A percentile compares a stretch with the other conserved stretches of the same genome.
Conservation (phyloP, 768 basidiomycete species). For the Mycena polygramma region DNA sequence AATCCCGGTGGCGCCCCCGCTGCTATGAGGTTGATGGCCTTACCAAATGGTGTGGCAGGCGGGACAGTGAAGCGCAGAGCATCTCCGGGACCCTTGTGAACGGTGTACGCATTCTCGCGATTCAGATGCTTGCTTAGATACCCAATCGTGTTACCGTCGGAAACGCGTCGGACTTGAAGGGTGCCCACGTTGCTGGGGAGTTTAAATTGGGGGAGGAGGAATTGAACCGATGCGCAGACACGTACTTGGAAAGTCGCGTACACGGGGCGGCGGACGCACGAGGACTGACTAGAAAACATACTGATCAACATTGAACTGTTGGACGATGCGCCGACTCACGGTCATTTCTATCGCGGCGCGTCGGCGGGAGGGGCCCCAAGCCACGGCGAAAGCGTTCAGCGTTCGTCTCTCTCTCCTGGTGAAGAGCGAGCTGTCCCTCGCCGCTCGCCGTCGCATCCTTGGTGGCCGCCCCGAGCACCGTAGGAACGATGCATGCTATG, state of each 20-base stretch:
- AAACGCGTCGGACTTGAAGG: not conserved
- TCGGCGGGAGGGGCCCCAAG: conserved; percentile 16
- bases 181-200: conserved; percentile 2
- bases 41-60: not conserved
- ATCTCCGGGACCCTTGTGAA: not conserved
- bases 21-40: conserved; percentile 12
- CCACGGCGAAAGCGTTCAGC: conserved; percentile 26
- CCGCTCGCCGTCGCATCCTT: not conserved
- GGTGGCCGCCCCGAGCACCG: not conserved
- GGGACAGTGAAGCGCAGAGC: conserved; percentile 16
- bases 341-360: conserved; percentile 9
- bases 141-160: conserved; percentile 8
- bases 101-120: conserved; percentile 11
- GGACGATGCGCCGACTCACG: not conserved
- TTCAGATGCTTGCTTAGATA: conserved; percentile 9
- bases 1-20: not conserved
- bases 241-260: conserved; percentile 6
- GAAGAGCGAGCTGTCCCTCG: not conserved
- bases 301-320: not conserved
- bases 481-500: not conserved
- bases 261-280: conserved; percentile 9
- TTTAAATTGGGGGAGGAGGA: no score
- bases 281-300: not conserved
- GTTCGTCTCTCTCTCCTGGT: conserved; percentile 16
- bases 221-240: not conserved